Conservation (phyloP, 805 yeast species). For the Jamesozyma rosinii region DNA sequence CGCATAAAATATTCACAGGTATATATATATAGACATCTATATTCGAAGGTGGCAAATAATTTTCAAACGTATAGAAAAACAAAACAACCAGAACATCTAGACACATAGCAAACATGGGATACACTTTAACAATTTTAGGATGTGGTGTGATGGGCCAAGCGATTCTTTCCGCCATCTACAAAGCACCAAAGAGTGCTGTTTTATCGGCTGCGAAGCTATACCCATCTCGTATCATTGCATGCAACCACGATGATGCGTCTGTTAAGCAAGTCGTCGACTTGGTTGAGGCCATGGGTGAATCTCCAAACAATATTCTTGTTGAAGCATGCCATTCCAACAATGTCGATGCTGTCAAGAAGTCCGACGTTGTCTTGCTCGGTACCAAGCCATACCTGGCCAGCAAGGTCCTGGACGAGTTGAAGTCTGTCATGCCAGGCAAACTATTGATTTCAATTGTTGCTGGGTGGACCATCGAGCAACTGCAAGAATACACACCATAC, state of each 20-base stretch:
- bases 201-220: constrained; percentile 32
- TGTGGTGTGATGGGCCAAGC: constrained; percentile 97
- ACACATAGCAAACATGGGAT: constrained; percentile 20
- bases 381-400: constrained; percentile 81
- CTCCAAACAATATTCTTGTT: constrained; percentile 38
- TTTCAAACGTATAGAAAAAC: no score
- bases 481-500: constrained; percentile 40
- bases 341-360: constrained; percentile 46
- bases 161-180: constrained; percentile 56
- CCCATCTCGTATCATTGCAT: constrained; percentile 70
- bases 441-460: constrained; percentile 78
- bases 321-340: constrained; percentile 48
- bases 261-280: constrained; percentile 42
- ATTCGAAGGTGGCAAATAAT: no score
- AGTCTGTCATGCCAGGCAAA: constrained; percentile 39
- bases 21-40: no score
- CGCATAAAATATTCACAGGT: not conserved
- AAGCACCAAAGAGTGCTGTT: constrained; percentile 22
- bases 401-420: constrained; percentile 46
- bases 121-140: constrained; percentile 73
- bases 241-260: constrained; percentile 42
- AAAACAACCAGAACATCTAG: not conserved
- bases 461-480: constrained; percentile 78
- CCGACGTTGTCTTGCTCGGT: constrained; percentile 71
- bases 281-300: constrained; percentile 38